These are phyloP conservation scores for Saccharum officinarum DNA, from an alignment of 176 grass and related monocot genomes.

Conservation along the genomic window DNA sequence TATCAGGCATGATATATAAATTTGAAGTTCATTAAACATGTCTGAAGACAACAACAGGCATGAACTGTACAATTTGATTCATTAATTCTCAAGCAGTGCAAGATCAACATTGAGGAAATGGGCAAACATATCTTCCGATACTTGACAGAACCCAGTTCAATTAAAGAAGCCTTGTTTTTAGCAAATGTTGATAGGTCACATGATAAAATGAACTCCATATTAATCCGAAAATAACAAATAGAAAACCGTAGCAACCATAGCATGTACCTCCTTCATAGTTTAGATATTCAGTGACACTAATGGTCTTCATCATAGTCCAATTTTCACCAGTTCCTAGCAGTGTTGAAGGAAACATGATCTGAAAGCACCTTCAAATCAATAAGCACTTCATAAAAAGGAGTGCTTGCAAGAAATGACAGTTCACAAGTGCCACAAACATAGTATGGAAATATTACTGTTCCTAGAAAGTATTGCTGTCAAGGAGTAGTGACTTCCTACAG, in stretches of 20 bases:
- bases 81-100: slow-evolving; percentile 11
- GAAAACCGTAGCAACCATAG: slow-evolving; percentile 1
- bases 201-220: background rate
- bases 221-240: background rate
- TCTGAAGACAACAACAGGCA: background rate
- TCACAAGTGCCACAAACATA: background rate
- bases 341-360: slow-evolving; percentile 99
- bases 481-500: background rate
- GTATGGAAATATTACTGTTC: background rate
- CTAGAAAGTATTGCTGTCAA: background rate
- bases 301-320: slow-evolving; percentile 99
- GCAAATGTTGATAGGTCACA: background rate
- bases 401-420: background rate
- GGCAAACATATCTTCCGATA: background rate
- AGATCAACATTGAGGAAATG: slow-evolving; percentile 29
- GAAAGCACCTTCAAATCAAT: slow-evolving; percentile 30
- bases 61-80: slow-evolving; percentile 13
- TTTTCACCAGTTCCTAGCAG: slow-evolving; percentile 89
- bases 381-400: slow-evolving; percentile 9
- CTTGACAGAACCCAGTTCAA: background rate
- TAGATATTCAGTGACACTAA: slow-evolving; percentile 97
- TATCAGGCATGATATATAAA: background rate
- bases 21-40: background rate
- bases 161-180: slow-evolving; percentile 7
- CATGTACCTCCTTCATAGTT: slow-evolving; percentile 89